Evolutionary conservation across 2,329 filamentous ascomycete genomes (phyloP), one percentile per base, ranked within the genome.

Genomic region (Venturia asperata): DNA sequence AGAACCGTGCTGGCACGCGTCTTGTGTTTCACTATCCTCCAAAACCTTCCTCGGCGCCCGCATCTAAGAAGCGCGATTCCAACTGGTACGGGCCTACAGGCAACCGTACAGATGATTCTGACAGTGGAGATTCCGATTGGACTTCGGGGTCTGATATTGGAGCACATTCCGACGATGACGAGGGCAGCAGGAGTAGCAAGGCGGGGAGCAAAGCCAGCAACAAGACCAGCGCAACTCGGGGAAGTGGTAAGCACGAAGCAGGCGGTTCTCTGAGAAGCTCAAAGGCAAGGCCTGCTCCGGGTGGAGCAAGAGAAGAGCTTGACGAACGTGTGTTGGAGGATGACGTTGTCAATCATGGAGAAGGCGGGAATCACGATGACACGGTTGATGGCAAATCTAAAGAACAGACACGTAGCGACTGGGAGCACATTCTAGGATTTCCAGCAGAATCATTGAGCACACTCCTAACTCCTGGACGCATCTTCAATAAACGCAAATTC

Each of bases 1-100:
- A 75, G 67, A 75, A 74, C 66, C 74, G 74, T 61, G 74, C 73
- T 21, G 74, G 74, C 37, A 74, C 75, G 6, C 74, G 74, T 9
- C 73, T 77, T n/a, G 74, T 77, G 45, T 77, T 77, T 67, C 76
- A 77, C 68, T 77, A 77, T 56, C 76, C 76, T 30, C 74, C 74
- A 19, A 58, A 37, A 5, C 69, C 76, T n/a, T 75, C 75, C 27
- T 72, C 74, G 1, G 74, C 72, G n/a, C 71, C 72, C 6, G 70
- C 76, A 37, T 71, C 72, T 9, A 71, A 71, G 56, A 72, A 72
- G 47, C 70, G 72, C 42, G 72, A 58, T 37, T 30, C 74, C 1
- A 68, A 71, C 1, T 77, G 75, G 76, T 77, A 74, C 65, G 72
- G 74, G 43, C 72, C 73, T 63, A 71, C 72, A 58, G 73, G 73